These are phyloP conservation scores for Hemisphaericaspora nanyangensis DNA, from an alignment of 805 yeast genomes.

Conservation along the genomic window DNA sequence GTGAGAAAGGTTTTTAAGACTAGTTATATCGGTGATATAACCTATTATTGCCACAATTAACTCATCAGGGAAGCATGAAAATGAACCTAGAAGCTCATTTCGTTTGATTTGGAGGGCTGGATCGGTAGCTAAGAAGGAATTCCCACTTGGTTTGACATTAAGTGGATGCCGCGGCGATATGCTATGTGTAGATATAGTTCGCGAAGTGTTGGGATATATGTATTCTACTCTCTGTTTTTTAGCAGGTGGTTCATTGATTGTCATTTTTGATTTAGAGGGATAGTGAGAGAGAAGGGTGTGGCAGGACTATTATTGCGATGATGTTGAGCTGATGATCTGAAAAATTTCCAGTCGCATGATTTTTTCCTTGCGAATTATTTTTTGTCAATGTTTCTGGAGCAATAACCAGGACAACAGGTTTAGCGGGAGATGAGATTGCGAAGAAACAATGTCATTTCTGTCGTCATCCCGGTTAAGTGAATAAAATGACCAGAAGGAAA, in stretches of 20 bases:
- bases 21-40: slow-evolving; percentile 42
- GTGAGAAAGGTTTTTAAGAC: slow-evolving; percentile 51
- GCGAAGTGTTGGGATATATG: slow-evolving; percentile 9
- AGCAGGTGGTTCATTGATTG: slow-evolving; percentile 2
- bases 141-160: slow-evolving; percentile 75
- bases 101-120: slow-evolving; percentile 13
- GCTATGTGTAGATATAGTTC: slow-evolving; percentile 18
- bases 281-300: too few species aligned
- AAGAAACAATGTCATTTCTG: too few species aligned
- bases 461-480: too few species aligned
- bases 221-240: slow-evolving; percentile 2
- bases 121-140: slow-evolving; percentile 39
- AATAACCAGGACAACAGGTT: too few species aligned
- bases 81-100: slow-evolving; percentile 47
- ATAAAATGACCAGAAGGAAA: too few species aligned
- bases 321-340: too few species aligned
- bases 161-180: slow-evolving; percentile 57
- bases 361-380: too few species aligned
- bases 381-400: too few species aligned
- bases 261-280: too few species aligned
- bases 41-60: slow-evolving; percentile 51
- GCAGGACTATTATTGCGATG: too few species aligned
- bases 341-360: too few species aligned
- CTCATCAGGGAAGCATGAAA: slow-evolving; percentile 59
- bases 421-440: too few species aligned